Percentiles rank a stretch among this genome's conserved stretches.
Evolutionary conservation across 2,329 filamentous ascomycete species (phyloP).

Genomic region (Lachnellula cervina): DNA sequence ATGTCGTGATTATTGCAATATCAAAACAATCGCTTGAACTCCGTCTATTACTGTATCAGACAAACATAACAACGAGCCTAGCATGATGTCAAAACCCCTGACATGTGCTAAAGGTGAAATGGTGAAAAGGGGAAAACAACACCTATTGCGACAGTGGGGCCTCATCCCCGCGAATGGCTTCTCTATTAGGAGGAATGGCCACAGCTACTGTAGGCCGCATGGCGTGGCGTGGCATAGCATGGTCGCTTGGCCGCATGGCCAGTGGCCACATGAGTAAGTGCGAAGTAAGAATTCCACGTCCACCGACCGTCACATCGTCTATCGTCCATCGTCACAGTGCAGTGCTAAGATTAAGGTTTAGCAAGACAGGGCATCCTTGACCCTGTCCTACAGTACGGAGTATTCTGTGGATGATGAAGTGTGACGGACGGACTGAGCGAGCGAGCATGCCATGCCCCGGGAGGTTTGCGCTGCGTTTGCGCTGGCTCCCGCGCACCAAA

Average conservation of each 20-base stretch:
- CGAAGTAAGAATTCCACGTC: neutral
- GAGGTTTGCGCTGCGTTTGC: neutral
- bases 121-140: neutral
- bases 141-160: neutral
- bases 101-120: neutral
- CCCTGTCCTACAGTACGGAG: neutral
- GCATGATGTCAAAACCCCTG: neutral
- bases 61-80: neutral
- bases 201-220: no score
- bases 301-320: constrained; percentile 3
- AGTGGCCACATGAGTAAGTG: no score
- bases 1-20: neutral
- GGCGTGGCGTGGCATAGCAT: no score
- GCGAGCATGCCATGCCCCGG: neutral
- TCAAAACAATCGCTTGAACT: neutral
- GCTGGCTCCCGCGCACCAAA: neutral
- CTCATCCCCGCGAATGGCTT: neutral
- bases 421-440: neutral
- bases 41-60: neutral
- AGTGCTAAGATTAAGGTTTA: constrained; percentile 10
- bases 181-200: neutral
- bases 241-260: no score
- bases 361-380: neutral
- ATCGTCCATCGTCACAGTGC: constrained; percentile 1
- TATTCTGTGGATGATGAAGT: neutral